Evolutionary conservation across 2,329 filamentous ascomycete genomes (phyloP).

Genomic region (Ceratocystis variospora): DNA sequence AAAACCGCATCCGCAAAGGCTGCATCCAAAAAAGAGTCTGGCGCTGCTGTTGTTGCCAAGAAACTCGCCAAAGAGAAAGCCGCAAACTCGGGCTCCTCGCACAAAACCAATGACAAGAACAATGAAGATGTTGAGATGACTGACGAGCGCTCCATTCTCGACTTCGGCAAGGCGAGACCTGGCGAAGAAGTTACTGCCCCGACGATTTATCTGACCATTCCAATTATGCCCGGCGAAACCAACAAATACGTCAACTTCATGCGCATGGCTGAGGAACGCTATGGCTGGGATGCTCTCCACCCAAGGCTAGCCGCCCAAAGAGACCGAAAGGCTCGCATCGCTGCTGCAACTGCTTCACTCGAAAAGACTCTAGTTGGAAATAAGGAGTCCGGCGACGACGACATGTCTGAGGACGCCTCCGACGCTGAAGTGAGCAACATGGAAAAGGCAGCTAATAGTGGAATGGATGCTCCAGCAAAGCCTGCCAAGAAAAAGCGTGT

Average conservation of each 20-base stretch:
- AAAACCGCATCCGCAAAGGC: conserved; percentile 28
- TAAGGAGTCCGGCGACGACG: conserved; percentile 36
- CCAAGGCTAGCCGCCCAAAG: conserved; percentile 79
- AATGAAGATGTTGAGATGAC: conserved; percentile 35
- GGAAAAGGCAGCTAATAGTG: conserved; percentile 46
- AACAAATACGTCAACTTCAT: conserved; percentile 95
- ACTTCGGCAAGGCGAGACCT: conserved; percentile 45
- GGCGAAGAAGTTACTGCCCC: conserved; percentile 49
- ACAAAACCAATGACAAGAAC: conserved; percentile 39
- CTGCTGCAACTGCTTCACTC: conserved; percentile 71
- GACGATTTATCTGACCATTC: conserved; percentile 73
- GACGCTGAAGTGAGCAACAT: conserved; percentile 69
- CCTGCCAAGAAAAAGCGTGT: conserved; percentile 65
- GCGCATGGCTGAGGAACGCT: conserved; percentile 80
- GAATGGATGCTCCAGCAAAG: conserved; percentile 36
- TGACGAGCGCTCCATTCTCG: conserved; percentile 40
- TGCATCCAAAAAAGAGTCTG: conserved; percentile 35
- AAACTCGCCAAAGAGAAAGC: conserved; percentile 22
- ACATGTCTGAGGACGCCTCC: conserved; percentile 69
- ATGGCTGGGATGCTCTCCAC: conserved; percentile 87
- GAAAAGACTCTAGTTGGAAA: conserved; percentile 55
- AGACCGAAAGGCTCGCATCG: conserved; percentile 75
- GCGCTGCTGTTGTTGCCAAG: conserved; percentile 24
- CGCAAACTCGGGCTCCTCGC: conserved; percentile 34
- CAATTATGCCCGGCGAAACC: conserved; percentile 56